Conservation (phyloP, 371 early-diverging fungal genomes). For the Vittaforma corneae region DNA sequence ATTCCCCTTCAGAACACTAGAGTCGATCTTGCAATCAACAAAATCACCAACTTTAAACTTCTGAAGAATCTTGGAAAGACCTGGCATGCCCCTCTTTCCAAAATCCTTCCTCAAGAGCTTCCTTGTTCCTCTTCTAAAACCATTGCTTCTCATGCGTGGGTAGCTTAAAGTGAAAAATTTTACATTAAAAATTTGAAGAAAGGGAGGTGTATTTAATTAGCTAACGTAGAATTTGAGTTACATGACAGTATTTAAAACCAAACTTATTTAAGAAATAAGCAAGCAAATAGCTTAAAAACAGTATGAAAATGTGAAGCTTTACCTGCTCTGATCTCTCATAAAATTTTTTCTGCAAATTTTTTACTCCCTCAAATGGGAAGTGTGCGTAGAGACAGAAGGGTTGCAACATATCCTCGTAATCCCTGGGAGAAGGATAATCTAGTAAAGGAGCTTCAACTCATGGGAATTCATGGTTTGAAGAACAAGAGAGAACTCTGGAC, state of each 20-base stretch:
- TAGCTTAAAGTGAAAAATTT: constrained; percentile 29
- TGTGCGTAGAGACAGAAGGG: constrained; percentile 21
- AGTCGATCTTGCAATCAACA: constrained; percentile 90
- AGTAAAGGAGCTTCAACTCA: constrained; percentile 90
- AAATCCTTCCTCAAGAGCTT: constrained; percentile 89
- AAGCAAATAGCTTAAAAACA: no score
- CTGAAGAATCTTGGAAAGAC: constrained; percentile 84
- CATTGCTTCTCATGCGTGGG: constrained; percentile 59
- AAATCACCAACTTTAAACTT: constrained; percentile 92
- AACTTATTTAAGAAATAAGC: background rate
- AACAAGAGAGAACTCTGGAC: constrained; percentile 99
- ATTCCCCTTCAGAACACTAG: constrained; percentile 96
- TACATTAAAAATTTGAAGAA: constrained; percentile 38
- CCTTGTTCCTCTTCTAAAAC: constrained; percentile 88
- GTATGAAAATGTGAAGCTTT: no score
- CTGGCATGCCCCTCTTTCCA: constrained; percentile 72
- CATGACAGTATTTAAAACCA: no score
- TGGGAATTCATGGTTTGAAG: constrained; percentile 93
- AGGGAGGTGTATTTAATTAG: background rate
- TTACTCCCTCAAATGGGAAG: constrained; percentile 41
- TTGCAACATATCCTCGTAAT: constrained; percentile 67
- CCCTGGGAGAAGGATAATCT: constrained; percentile 95
- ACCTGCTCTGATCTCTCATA: no score
- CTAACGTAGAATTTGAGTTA: no score
- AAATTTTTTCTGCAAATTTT: no score